Base-by-base conservation (phyloP, 176 grass and related monocot genomes). In the Oryza punctata region DNA sequence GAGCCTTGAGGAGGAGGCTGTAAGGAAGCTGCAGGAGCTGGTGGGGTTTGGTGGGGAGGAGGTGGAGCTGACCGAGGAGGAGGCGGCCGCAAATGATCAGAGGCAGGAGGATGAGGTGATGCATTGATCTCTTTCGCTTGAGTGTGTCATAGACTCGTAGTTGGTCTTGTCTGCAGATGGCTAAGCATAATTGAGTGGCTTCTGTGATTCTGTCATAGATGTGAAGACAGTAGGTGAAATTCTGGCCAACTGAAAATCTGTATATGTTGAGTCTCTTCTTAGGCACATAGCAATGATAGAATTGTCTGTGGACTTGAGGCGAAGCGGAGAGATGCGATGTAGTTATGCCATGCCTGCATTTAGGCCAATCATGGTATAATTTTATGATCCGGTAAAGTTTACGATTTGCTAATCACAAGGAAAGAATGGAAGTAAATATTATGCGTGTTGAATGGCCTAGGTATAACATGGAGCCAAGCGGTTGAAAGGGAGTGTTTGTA, bases 31-130 rank as follows among this genome's bases (percentile, higher is more conserved):
- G 82, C 82, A 79, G 78, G 86, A 94, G 78, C 65, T 97, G 65
- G 77, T 46, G 15, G 38, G 13, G 46, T 26, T 78, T 19, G 73
- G 47, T 63, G 73, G 61, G 61, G 72, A 82, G 70, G 88, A 79
- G 37, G 67, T 35, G 84, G 72, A 84, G 72, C 78, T 90, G 87
- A 85, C 84, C 5, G 88, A 90, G 41, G 91, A 90, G 27, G 81
- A 93, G 84, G 73, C 65, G 15, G 47, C 14, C 24, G 41, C 72
- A 5, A 90, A 93, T 43, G 78, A 90, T 81, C 88, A 93, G 85
- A 47, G 85, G 67, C 91, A 93, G 82, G 85, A 90, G 40, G 88
- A 90, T 40, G 91, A 93, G 91, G 91, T 93, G 46, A 82, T 9
- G 28, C 11, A 1, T 18, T 74, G 67, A 11, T 68, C 9, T 75